Percentiles rank a stretch among this genome's conserved stretches.
Conservation (phyloP, 2,329 filamentous ascomycete species). For the Fusarium sp. region DNA sequence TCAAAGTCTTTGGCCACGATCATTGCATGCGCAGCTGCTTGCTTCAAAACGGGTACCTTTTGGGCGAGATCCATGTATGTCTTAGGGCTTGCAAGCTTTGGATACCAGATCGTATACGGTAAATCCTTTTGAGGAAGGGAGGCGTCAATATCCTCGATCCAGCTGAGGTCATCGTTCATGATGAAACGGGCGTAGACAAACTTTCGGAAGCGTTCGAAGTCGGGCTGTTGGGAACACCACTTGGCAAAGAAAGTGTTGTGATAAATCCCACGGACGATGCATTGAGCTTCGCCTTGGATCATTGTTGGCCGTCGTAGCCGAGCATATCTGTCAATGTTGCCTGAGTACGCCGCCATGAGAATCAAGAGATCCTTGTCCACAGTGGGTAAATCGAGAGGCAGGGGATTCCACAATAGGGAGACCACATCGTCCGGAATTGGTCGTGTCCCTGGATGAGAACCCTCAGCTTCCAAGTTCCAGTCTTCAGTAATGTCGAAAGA, state of each 20-base stretch:
- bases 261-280: constrained; percentile 8
- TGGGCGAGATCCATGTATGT: background rate
- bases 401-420: constrained; percentile 28
- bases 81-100: background rate
- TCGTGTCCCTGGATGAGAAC: background rate
- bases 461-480: background rate
- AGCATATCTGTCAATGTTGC: constrained; percentile 53
- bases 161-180: background rate
- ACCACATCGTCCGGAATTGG: background rate
- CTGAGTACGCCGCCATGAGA: constrained; percentile 49
- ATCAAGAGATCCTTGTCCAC: constrained; percentile 53
- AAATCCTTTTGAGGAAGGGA: background rate
- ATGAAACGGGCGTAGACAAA: constrained; percentile 2
- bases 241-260: background rate
- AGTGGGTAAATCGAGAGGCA: constrained; percentile 50
- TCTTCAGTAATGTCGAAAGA: constrained; percentile 18
- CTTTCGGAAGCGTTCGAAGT: background rate
- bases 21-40: background rate
- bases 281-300: background rate
- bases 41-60: background rate
- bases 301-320: constrained; percentile 45
- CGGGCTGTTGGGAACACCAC: background rate
- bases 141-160: background rate
- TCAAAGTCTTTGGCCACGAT: background rate
- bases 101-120: background rate